Evolutionary conservation across 495 filamentous ascomycete species (phyloP), one percentile per base, ranked within the genome.

Genomic region (Pyrenula aspistea): DNA sequence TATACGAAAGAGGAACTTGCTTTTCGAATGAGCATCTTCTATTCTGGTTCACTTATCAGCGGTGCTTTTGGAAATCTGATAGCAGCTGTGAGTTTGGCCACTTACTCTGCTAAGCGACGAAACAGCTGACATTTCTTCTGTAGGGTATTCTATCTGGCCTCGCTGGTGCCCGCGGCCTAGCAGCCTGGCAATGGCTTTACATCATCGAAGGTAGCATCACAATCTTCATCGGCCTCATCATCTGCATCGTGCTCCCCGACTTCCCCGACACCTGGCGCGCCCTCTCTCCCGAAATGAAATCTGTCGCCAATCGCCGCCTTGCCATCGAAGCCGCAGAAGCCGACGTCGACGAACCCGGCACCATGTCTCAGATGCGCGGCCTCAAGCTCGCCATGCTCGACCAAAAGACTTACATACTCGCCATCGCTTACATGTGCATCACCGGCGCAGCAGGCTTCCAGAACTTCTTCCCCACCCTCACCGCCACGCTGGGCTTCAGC

Each of bases 61-160:
- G 83, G 83, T 15, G 83, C 83, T 1, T 86, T 87, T 65, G 82
- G 82, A 10, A 82, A 82, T 11, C 67, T 86, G 21, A 73, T 88
- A 21, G 79, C 81, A 2, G 72, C 76, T n/a, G 75, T 81, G 31
- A 42, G 31, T 42, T n/a, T n/a, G n/a, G n/a, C n/a, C n/a, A n/a
- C n/a, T n/a, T n/a, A n/a, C n/a, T n/a, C n/a, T n/a, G n/a, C n/a
- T n/a, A n/a, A n/a, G n/a, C n/a, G n/a, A n/a, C 15, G 31, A 42
- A 15, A 42, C 4, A 8, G 8, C 15, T 15, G 15, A 8, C 15
- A 4, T 42, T 42, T 42, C 15, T 15, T 42, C 15, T 15, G 4
- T 15, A 42, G 57, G 31, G 31, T 24, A 76, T 80, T 25, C 60
- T 77, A 20, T 57, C 62, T 10, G 74, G 73, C 0, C 57, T 81